phyloP scores from a whole-genome alignment of 75 land plant genomes.

The Cupressus sempervirens region DNA sequence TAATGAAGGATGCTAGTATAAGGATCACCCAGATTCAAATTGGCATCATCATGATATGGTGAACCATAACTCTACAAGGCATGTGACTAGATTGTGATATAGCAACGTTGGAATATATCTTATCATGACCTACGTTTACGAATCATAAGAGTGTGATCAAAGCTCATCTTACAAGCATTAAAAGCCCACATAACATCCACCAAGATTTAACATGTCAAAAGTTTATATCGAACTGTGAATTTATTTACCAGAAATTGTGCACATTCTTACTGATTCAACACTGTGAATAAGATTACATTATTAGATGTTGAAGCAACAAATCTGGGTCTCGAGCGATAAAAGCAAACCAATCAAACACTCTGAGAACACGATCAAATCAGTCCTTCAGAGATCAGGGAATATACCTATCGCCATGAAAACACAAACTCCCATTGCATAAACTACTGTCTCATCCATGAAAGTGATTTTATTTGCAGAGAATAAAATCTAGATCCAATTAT shows the following conservation, averaged over 20 bases:
- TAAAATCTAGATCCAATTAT: not conserved
- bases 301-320: not conserved
- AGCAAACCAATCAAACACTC: not conserved
- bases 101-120: not conserved
- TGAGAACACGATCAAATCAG: not conserved
- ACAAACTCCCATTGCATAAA: not conserved
- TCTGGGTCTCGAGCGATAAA: not conserved
- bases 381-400: not conserved
- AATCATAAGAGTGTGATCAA: not conserved
- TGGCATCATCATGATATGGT: not conserved
- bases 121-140: not conserved
- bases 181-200: not conserved
- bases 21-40: not conserved
- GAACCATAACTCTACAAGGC: not conserved
- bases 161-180: not conserved
- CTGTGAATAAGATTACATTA: not conserved
- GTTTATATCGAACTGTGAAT: not conserved
- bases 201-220: not conserved
- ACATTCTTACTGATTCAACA: not conserved
- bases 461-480: not conserved
- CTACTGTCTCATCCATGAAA: not conserved
- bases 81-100: not conserved
- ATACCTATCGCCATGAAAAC: not conserved
- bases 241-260: not conserved
- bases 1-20: not conserved